Base-by-base conservation (phyloP, 805 yeast species). In the Saturnispora galanensis region DNA sequence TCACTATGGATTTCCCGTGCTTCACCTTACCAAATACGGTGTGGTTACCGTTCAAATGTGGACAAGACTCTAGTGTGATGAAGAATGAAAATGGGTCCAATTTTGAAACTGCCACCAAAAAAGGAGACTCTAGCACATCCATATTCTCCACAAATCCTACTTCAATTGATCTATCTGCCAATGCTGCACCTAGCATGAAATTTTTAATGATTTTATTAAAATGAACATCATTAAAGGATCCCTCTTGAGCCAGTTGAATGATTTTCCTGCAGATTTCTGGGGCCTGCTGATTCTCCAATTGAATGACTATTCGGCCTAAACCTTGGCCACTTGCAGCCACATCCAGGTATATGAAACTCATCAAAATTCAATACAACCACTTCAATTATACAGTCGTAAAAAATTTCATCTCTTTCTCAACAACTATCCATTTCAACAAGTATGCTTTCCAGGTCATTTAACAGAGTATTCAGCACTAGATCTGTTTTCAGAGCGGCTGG, bases 11-110 rank as follows among this genome's bases (percentile, higher is more conserved):
- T 57, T 80, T 82, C 13, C 86, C 95, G 52, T 68, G 69, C 7
- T 67, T 53, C 10, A 87, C 88, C 46, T 65, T 66, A 1, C 96
- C 96, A 62, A 88, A 82, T 2, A 85, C 78, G 0, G 89, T 69
- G 56, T 85, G 89, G 52, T 81, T 82, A 0, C 86, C 85, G 36
- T 73, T 76, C 47, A 88, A 64, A 61, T 87, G 96, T 1, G 86
- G 81, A 8, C 80, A 73, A 2, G 86, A 74, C 43, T 69, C 73
- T 1, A 88, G 79, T 10, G 80, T 75, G 36, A 84, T 79, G 56
- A 84, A 84, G 56, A 84, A 83, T 56, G 81, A 89, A 0, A 85
- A 74, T 16, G 73, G 69, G 51, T 81, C 81, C 15, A 67, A 60
- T 52, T 79, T 80, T 3, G 86, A 84, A 83, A 81, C 75, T 31